phyloP scores from a whole-genome alignment of 208 protist species.

The Leptomonas pyrrhocoris region DNA sequence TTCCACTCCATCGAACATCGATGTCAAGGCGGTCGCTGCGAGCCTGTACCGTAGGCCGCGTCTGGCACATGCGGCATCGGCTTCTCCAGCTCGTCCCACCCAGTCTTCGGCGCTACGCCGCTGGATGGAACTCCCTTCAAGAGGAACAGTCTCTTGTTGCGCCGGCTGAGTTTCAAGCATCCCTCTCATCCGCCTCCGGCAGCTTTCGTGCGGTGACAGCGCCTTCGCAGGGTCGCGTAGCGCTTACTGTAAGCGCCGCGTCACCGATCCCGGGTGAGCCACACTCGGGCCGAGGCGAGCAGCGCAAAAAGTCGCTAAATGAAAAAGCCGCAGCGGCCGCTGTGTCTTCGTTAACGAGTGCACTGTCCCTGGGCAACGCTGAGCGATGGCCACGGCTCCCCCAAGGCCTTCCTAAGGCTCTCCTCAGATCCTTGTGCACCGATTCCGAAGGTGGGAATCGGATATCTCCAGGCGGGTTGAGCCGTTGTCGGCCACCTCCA shows the following conservation, averaged over 20 bases:
- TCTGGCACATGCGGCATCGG: neutral
- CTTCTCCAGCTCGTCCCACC: neutral
- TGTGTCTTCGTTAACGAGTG: neutral
- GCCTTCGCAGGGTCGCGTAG: neutral
- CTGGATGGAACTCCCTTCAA: too few species aligned
- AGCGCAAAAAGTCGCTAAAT: neutral
- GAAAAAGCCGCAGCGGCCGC: neutral
- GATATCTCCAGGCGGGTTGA: neutral
- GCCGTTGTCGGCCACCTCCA: too few species aligned
- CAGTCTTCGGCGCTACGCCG: neutral
- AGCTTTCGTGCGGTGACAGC: neutral
- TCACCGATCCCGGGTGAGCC: neutral
- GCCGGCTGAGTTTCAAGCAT: too few species aligned
- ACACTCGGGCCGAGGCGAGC: neutral
- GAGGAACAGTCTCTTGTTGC: too few species aligned
- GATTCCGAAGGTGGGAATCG: conserved; percentile 1
- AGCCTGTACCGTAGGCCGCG: neutral
- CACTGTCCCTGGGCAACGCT: neutral
- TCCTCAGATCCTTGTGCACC: too few species aligned
- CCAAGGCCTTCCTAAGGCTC: too few species aligned
- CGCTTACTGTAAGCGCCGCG: neutral
- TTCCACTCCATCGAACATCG: neutral
- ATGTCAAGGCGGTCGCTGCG: neutral
- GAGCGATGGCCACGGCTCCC: neutral
- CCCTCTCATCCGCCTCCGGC: neutral